A percentile compares a stretch with the other conserved stretches of the same genome.
Evolutionary conservation across 805 yeast genomes (phyloP).

Genomic region (Cyberlindnera xylosilytica): DNA sequence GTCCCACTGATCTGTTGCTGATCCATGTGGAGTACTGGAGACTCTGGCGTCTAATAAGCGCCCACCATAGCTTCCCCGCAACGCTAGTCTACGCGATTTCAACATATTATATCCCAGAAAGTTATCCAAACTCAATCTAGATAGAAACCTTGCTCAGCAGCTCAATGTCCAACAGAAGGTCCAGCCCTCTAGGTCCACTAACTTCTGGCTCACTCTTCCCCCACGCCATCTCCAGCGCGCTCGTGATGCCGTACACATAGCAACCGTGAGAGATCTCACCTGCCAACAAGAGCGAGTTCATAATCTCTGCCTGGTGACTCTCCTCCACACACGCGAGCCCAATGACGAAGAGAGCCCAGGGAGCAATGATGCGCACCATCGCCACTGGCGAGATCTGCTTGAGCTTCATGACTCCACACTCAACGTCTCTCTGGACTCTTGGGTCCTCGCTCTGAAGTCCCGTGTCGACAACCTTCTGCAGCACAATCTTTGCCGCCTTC

Average conservation of each 20-base stretch:
- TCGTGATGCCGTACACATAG: slow-evolving; percentile 4
- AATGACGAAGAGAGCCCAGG: slow-evolving; percentile 10
- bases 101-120: no score
- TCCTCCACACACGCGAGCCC: slow-evolving; percentile 6
- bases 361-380: slow-evolving; percentile 10
- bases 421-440: slow-evolving; percentile 14
- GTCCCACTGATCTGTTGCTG: no score
- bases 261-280: slow-evolving; percentile 13
- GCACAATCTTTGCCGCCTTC: slow-evolving; percentile 17
- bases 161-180: slow-evolving; percentile 2
- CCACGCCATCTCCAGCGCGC: slow-evolving; percentile 10
- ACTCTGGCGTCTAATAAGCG: no score
- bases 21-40: no score
- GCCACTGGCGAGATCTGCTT: slow-evolving; percentile 8
- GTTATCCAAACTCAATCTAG: no score
- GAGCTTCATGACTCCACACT: slow-evolving; percentile 4
- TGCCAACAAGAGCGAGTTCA: neutral
- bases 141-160: neutral
- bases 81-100: no score
- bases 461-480: slow-evolving; percentile 16
- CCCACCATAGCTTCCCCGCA: no score
- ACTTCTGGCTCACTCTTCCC: neutral
- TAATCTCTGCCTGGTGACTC: neutral
- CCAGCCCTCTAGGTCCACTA: slow-evolving; percentile 4
- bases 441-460: slow-evolving; percentile 4